Base-by-base conservation (phyloP, 345 rosid species). In the Rhodamnia argentea region DNA sequence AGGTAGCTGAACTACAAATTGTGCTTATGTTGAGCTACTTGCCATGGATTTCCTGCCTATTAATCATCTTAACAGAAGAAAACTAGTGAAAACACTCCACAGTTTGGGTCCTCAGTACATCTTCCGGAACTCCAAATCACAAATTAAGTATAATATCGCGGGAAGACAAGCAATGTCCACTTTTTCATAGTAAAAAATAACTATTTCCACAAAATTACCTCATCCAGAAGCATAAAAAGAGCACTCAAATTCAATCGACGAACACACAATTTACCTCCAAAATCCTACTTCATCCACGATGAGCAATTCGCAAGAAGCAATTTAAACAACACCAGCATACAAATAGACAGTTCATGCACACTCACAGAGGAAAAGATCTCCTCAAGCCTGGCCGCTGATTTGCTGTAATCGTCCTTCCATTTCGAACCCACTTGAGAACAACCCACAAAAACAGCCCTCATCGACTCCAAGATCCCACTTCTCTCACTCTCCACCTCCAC, bases 381-480 rank as follows among this genome's bases (percentile, higher is more conserved):
- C 89, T 87, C 87, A 56, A 87, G n/a, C 82, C 62, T 83, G 42
- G 55, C 87, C 44, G 85, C 76, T 23, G 85, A 85, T 32, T 22
- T 81, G 82, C 13, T 70, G 54, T 51, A 87, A 78, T 37, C 82
- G 82, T 82, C 86, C 83, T 82, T 60, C 82, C 62, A 47, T 54
- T 56, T 82, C 87, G 47, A 70, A 70, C 78, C 47, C 47, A 18
- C 32, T 18, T 37, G 78, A 32, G 85, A 87, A 82, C 57, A 26
- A 58, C 76, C 88, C 74, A 27, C 47, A 23, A 82, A 32, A 29
- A 13, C 58, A 23, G 50, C 74, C 86, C 82, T 51, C 52, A 87
- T 20, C 7, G 83, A 88, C 51, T 95, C 91, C 83, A 88, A 88
- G 26, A 92, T 86, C 90, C 94, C 94, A 88, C 86, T 85, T 84